phyloP scores from a whole-genome alignment of 257 asterid species.

The Solanum rostratum region DNA sequence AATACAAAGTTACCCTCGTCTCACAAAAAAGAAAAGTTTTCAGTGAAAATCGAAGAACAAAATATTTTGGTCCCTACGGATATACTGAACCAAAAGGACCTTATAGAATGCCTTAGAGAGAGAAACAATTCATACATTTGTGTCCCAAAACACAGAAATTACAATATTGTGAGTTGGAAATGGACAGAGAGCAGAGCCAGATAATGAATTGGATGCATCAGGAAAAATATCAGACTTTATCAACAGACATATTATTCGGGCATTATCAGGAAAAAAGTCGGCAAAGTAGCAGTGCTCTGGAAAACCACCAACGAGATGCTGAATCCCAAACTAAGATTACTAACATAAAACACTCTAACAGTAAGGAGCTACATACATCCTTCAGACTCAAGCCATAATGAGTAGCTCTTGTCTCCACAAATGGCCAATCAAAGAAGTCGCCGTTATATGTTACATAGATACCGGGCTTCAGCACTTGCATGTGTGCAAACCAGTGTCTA shows the following conservation, averaged over 20 bases:
- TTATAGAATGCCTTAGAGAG: not conserved
- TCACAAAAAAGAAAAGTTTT: not conserved
- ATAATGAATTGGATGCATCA: not conserved
- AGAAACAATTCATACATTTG: not conserved
- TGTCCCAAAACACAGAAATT: not conserved
- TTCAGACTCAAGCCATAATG: conserved; percentile 76
- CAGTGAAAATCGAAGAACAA: not conserved
- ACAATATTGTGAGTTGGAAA: not conserved
- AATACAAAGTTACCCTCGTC: too few relatives aligned
- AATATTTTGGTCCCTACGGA: not conserved
- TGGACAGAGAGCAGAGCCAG: not conserved
- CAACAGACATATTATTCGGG: not conserved
- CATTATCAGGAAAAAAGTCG: not conserved
- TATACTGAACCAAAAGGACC: not conserved
- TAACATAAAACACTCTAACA: not conserved
- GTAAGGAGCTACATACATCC: conserved; percentile 41
- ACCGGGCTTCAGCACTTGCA: conserved; percentile 94
- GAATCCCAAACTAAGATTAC: not conserved
- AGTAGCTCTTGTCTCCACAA: conserved; percentile 77
- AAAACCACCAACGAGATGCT: not conserved
- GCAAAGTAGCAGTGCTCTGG: not conserved
- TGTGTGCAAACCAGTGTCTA: conserved; percentile 73
- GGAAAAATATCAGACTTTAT: not conserved
- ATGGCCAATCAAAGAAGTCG: conserved; percentile 99
- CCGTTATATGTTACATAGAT: conserved; percentile 96